A percentile compares a stretch with the other conserved stretches of the same genome.
Evolutionary conservation across 2,329 filamentous ascomycete species (phyloP).

Genomic region (Fusarium ambrosium): DNA sequence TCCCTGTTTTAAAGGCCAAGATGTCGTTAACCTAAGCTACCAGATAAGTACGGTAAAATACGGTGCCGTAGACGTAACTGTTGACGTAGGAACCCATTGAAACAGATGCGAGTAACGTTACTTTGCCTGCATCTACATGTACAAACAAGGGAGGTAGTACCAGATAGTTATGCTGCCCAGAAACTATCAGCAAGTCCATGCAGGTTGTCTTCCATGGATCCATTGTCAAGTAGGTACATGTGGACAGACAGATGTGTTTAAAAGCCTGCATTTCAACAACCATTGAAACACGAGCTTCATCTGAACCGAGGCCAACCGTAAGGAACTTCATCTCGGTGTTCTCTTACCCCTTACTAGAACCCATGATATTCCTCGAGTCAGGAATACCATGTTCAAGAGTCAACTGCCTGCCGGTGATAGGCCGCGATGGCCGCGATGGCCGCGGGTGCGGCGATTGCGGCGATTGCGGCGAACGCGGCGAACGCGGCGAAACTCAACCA

Average conservation of each 20-base stretch:
- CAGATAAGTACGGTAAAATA: neutral
- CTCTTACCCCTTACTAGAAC: neutral
- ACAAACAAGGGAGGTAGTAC: neutral
- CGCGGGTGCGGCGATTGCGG: too few species aligned
- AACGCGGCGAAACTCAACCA: neutral
- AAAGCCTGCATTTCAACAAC: neutral
- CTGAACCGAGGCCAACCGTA: neutral
- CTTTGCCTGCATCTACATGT: neutral
- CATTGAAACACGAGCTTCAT: neutral
- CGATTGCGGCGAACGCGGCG: neutral
- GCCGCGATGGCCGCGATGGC: neutral
- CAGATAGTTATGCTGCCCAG: neutral
- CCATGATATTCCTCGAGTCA: neutral
- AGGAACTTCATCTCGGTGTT: neutral
- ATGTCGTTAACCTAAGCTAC: neutral
- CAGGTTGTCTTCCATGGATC: neutral
- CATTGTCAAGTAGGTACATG: neutral
- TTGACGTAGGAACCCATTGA: neutral
- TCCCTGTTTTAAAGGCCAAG: conserved; percentile 3
- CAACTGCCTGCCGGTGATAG: neutral
- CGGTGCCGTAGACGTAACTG: neutral
- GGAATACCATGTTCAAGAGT: neutral
- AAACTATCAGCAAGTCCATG: neutral
- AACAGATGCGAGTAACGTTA: conserved; percentile 1
- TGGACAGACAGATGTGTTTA: neutral